Evolutionary conservation across 2,329 filamentous ascomycete genomes (phyloP), one percentile per base, ranked within the genome.

Genomic region (Fusarium pseudocircinatum): DNA sequence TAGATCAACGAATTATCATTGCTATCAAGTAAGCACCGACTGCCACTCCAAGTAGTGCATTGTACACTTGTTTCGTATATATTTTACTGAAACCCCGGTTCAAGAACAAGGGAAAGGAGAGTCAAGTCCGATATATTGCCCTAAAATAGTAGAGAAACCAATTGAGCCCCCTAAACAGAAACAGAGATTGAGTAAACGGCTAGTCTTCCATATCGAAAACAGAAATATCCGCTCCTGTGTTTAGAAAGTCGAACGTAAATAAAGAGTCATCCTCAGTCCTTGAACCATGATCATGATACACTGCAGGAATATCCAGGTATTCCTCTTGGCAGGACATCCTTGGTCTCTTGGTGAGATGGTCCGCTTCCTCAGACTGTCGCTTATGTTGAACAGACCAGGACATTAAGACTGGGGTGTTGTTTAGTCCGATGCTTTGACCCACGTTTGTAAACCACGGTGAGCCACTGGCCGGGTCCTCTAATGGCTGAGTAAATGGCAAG

Each of bases 141-240:
- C 16, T 30, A n/a, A 28, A 57, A 46, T 12, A n/a, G 16, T 37
- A 39, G 36, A 46, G 32, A 11, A 13, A 28, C 16, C 36, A 24
- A 20, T n/a, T 13, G 22, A 12, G 3, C 16, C 34, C 13, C 22
- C 4, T n/a, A 32, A 16, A 12, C 12, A 10, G 9, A 3, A 24
- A 26, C 22, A 20, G n/a, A 32, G 26, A n/a, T 50, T 15, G 34
- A 22, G 32, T 24, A 46, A 52, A 6, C n/a, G 8, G 1, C 43
- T 65, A 78, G 14, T 78, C 76, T 4, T 76, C 76, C n/a, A 69
- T 54, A 24, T 73, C 72, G 34, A 78, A 78, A 36, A 76, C 73
- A 13, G 75, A 60, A 32, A 78, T 64, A n/a, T 78, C 77, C 9
- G 69, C 73, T 39, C 67, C 67, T 2, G 65, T 54, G 8, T 56